Evolutionary conservation across 345 rosid genomes (phyloP).

Genomic region (Corchorus olitorius): DNA sequence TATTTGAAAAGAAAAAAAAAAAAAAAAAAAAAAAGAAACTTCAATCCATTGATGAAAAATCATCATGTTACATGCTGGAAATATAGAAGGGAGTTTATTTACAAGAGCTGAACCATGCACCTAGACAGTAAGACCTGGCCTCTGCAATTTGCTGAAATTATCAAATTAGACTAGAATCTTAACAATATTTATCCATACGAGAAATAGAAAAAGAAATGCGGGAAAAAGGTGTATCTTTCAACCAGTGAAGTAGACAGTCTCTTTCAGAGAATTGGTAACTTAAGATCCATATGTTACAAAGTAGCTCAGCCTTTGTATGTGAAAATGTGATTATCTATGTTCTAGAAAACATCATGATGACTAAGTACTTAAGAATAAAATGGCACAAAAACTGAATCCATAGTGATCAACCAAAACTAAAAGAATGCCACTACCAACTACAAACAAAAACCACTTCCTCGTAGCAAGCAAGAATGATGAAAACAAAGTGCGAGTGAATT

Average conservation of each 20-base stretch:
- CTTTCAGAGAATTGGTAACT: not conserved
- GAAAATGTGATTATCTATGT: not conserved
- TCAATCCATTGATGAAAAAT: not conserved
- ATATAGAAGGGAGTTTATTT: not conserved
- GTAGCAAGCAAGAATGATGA: not conserved
- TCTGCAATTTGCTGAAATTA: not conserved
- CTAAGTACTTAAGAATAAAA: not conserved
- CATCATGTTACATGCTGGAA: not conserved
- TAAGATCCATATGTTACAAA: not conserved
- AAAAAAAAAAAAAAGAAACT: slow-evolving; percentile 14
- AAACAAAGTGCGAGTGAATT: not conserved
- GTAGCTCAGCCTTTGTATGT: not conserved
- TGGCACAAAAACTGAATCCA: not conserved
- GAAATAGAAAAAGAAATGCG: not conserved
- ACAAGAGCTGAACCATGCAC: slow-evolving; percentile 8
- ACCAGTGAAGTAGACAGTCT: not conserved
- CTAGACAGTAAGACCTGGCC: not conserved
- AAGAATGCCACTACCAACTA: not conserved
- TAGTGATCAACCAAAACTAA: not conserved
- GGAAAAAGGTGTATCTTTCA: not conserved
- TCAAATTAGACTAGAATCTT: slow-evolving; percentile 11
- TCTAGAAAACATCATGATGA: not conserved
- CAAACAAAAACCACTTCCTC: slow-evolving; percentile 5
- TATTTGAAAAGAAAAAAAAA: slow-evolving; percentile 8
- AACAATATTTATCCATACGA: not conserved